Percentiles rank a stretch among this genome's conserved stretches.
These are phyloP conservation scores for Ophiostoma sp. DNA, from an alignment of 2,329 filamentous ascomycete species.

Conservation along the genomic window DNA sequence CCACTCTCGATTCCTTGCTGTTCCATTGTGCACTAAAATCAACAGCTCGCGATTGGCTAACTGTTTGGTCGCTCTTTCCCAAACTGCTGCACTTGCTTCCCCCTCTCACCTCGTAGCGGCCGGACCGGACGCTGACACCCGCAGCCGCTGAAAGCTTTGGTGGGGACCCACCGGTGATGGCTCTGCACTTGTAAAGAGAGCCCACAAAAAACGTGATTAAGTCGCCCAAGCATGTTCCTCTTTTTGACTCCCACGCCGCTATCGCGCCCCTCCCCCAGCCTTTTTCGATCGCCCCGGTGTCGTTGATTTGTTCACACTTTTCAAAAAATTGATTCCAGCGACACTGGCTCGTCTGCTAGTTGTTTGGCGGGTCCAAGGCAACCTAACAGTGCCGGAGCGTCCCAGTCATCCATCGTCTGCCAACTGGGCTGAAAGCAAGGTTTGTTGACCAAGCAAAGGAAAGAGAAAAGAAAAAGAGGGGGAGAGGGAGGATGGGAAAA, in stretches of 20 bases:
- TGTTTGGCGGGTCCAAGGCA: background rate
- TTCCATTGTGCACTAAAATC: background rate
- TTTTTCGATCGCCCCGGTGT: background rate
- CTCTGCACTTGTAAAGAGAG: background rate
- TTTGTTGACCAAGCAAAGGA: background rate
- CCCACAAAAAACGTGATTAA: slow-evolving; percentile 13
- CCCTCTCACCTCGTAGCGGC: background rate
- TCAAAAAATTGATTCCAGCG: background rate
- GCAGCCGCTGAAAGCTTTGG: background rate
- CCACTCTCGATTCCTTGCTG: background rate
- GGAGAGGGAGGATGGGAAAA: background rate
- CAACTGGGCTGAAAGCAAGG: background rate
- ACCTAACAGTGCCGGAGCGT: background rate
- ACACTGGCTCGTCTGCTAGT: background rate
- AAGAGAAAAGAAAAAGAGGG: slow-evolving; percentile 4
- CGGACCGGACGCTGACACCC: slow-evolving; percentile 18
- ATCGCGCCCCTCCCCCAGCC: slow-evolving; percentile 13
- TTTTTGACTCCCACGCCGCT: background rate
- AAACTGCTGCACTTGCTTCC: background rate
- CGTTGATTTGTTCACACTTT: background rate
- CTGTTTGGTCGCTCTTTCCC: background rate
- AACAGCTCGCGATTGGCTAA: slow-evolving; percentile 2
- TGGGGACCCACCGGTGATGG: background rate
- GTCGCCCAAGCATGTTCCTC: background rate
- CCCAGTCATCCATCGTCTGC: background rate